Evolutionary conservation across 305 asterid genomes (phyloP).

Genomic region (Fraxinus xanthoxyloides): DNA sequence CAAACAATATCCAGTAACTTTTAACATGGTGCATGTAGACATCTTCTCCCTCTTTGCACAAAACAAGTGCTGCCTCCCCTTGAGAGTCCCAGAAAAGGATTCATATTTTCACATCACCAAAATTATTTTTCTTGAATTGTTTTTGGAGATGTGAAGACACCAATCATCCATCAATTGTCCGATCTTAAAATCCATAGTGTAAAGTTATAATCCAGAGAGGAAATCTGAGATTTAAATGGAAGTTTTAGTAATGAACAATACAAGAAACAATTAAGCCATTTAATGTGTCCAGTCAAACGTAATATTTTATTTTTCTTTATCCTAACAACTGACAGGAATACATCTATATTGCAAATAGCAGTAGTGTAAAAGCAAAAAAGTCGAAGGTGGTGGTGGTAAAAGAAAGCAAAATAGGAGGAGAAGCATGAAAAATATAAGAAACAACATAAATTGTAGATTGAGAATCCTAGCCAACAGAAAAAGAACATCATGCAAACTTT

Average conservation of each 20-base stretch:
- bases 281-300: background rate
- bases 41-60: background rate
- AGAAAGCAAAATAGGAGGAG: background rate
- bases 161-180: background rate
- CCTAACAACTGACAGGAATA: background rate
- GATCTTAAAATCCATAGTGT: background rate
- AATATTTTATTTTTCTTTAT: background rate
- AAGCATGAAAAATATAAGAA: background rate
- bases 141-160: background rate
- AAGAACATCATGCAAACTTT: background rate
- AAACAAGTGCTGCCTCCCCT: background rate
- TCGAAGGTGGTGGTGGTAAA: background rate
- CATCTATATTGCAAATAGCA: background rate
- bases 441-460: background rate
- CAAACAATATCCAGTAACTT: background rate
- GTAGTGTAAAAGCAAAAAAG: background rate
- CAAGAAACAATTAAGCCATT: background rate
- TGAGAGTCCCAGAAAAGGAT: background rate
- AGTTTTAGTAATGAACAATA: background rate
- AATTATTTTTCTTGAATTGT: background rate
- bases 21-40: background rate
- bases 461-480: background rate
- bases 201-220: background rate
- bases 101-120: background rate
- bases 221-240: background rate